Conservation (phyloP, 352 stramenopile genomes). For the Phytophthora colocasiae region DNA sequence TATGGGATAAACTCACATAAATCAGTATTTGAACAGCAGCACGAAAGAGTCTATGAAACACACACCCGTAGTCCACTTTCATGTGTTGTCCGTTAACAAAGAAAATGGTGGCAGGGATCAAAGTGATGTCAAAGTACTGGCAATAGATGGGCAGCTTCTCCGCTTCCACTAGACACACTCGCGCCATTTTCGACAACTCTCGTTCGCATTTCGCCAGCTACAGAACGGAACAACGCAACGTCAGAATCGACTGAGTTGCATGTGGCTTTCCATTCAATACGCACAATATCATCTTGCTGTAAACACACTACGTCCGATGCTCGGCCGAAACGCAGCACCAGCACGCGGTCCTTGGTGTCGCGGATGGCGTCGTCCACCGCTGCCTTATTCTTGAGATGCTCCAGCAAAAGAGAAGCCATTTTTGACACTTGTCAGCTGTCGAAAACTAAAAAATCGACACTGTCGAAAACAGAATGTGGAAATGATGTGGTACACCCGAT, state of each 20-base stretch:
- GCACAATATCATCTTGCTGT: conserved; percentile 87
- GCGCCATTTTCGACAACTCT: conserved; percentile 83
- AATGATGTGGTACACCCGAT: not conserved
- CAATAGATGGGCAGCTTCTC: conserved; percentile 81
- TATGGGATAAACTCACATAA: not conserved
- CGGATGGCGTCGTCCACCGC: conserved; percentile 83
- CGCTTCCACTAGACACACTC: conserved; percentile 76
- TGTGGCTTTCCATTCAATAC: conserved; percentile 4
- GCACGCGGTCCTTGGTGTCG: conserved; percentile 79
- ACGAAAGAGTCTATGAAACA: conserved; percentile 2
- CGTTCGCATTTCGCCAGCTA: conserved; percentile 81
- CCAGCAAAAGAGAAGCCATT: conserved; percentile 82
- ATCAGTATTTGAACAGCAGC: not conserved
- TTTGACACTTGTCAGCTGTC: not conserved
- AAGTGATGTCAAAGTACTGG: conserved; percentile 91
- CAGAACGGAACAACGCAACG: conserved; percentile 6
- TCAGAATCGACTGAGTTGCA: conserved; percentile 1
- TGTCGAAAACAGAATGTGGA: conserved; percentile 6
- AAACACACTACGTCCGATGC: conserved; percentile 73
- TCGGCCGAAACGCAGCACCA: conserved; percentile 84
- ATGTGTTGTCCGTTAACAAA: conserved; percentile 91
- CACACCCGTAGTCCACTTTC: conserved; percentile 90
- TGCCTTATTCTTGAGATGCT: conserved; percentile 64
- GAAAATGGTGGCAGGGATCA: conserved; percentile 88
- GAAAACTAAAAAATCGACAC: not conserved